Conservation (phyloP, 2,329 filamentous ascomycete species). For the Pseudopithomyces chartarum region DNA sequence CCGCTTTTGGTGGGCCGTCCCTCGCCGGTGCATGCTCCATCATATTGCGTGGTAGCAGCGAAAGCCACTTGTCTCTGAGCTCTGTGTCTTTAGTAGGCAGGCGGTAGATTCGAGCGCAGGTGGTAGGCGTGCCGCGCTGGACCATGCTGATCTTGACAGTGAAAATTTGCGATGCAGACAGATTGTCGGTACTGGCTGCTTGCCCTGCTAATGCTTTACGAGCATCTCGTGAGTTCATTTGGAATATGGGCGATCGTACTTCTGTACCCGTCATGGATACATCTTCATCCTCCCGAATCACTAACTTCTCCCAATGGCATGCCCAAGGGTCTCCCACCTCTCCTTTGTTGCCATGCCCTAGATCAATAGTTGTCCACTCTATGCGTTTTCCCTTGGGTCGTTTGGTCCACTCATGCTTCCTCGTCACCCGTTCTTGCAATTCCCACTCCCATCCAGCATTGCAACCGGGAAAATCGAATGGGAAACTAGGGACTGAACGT, state of each 20-base stretch:
- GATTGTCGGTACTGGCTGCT: not conserved
- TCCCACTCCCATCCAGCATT: constrained; percentile 81
- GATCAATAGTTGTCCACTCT: constrained; percentile 74
- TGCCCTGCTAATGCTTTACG: constrained; percentile 32
- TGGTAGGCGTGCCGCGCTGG: constrained; percentile 70
- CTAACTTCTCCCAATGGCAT: constrained; percentile 80
- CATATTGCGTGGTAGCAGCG: constrained; percentile 51
- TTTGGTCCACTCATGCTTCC: constrained; percentile 71
- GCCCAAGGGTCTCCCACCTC: constrained; percentile 82
- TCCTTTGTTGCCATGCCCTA: constrained; percentile 75
- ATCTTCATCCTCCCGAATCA: constrained; percentile 37
- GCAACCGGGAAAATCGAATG: constrained; percentile 81
- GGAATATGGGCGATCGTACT: constrained; percentile 27
- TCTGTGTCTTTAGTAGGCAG: constrained; percentile 64
- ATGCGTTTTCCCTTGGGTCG: constrained; percentile 81
- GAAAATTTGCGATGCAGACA: constrained; percentile 46
- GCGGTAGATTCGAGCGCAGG: constrained; percentile 83
- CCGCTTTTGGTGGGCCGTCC: constrained; percentile 26
- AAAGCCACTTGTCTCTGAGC: constrained; percentile 74
- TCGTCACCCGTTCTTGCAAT: constrained; percentile 63
- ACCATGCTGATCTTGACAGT: constrained; percentile 71
- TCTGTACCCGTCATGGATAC: constrained; percentile 8
- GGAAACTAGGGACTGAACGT: constrained; percentile 78
- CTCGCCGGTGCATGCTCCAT: constrained; percentile 18
- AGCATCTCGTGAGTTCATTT: constrained; percentile 25